phyloP scores from a whole-genome alignment of 2,329 filamentous ascomycete genomes.

The Talaromyces sp. region DNA sequence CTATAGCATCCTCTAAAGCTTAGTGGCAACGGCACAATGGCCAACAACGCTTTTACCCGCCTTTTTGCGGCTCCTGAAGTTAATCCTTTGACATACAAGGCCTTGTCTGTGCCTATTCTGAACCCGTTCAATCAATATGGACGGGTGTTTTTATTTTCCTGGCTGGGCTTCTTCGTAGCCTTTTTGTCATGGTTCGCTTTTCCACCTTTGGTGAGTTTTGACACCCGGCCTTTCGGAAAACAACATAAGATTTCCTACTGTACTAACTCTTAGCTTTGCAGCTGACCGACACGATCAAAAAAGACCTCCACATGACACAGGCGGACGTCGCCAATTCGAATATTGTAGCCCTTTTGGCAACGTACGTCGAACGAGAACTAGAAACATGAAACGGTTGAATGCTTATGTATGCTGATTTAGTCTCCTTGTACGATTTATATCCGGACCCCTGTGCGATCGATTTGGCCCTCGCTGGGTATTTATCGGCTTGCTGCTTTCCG shows the following conservation, averaged over 20 bases:
- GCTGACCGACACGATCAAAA: slow-evolving; percentile 70
- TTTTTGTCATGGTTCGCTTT: slow-evolving; percentile 93
- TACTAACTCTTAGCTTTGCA: slow-evolving; percentile 19
- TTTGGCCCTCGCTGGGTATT: slow-evolving; percentile 79
- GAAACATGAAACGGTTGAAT: neutral
- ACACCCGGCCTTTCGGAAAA: neutral
- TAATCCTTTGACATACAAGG: slow-evolving; percentile 81
- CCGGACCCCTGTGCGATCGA: slow-evolving; percentile 78
- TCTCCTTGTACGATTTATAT: slow-evolving; percentile 68
- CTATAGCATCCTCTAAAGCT: neutral
- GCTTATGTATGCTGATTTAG: slow-evolving; percentile 27
- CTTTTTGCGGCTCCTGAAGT: slow-evolving; percentile 57
- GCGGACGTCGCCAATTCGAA: slow-evolving; percentile 81
- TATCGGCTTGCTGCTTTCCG: slow-evolving; percentile 67
- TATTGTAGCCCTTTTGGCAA: slow-evolving; percentile 72
- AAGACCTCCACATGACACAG: slow-evolving; percentile 67
- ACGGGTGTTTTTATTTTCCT: slow-evolving; percentile 84
- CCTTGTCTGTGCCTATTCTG: slow-evolving; percentile 69
- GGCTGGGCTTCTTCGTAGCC: slow-evolving; percentile 78
- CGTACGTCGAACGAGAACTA: slow-evolving; percentile 38
- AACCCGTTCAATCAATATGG: slow-evolving; percentile 77
- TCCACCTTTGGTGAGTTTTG: slow-evolving; percentile 64
- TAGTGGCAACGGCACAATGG: slow-evolving; percentile 11
- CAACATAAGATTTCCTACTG: neutral
- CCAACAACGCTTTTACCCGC: slow-evolving; percentile 20